Conservation (phyloP, 495 filamentous ascomycete species). For the Lasiosphaeria miniovina region DNA sequence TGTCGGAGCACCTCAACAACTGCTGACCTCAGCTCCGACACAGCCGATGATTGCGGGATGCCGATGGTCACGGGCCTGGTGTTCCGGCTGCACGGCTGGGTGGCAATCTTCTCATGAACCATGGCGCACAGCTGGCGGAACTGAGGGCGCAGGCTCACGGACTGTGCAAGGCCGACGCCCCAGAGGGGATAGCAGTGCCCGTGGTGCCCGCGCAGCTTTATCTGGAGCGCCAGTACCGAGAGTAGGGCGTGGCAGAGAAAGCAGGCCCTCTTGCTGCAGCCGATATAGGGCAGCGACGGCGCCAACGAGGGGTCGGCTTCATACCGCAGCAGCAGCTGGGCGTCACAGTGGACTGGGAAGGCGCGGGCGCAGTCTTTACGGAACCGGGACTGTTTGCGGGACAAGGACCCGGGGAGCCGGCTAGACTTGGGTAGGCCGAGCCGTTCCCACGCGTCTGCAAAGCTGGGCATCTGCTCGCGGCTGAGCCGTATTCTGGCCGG, state of each 20-base stretch:
- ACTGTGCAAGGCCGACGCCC: slow-evolving; percentile 1
- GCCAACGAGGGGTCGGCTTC: slow-evolving; percentile 5
- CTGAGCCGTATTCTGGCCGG: background rate
- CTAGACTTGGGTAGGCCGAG: background rate
- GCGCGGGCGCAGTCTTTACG: slow-evolving; percentile 5
- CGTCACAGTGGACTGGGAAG: slow-evolving; percentile 4
- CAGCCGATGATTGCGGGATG: slow-evolving; percentile 1
- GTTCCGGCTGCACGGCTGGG: background rate
- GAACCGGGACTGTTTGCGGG: background rate
- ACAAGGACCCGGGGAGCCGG: background rate
- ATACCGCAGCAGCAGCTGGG: slow-evolving; percentile 4
- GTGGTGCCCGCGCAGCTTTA: background rate
- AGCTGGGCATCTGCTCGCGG: background rate
- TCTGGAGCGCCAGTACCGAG: slow-evolving; percentile 1
- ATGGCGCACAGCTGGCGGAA: background rate
- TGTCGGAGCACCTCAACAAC: background rate
- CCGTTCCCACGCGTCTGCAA: slow-evolving; percentile 4
- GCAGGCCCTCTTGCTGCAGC: slow-evolving; percentile 6
- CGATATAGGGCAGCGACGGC: slow-evolving; percentile 4
- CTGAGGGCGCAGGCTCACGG: background rate
- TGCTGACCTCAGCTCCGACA: slow-evolving; percentile 3
- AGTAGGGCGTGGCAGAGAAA: slow-evolving; percentile 5
- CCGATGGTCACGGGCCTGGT: background rate
- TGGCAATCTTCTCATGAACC: background rate
- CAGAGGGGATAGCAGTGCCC: background rate